A percentile compares a stretch with the other conserved stretches of the same genome.
Evolutionary conservation across 2,329 filamentous ascomycete species (phyloP).

Genomic region (Trichoderma pleuroti): DNA sequence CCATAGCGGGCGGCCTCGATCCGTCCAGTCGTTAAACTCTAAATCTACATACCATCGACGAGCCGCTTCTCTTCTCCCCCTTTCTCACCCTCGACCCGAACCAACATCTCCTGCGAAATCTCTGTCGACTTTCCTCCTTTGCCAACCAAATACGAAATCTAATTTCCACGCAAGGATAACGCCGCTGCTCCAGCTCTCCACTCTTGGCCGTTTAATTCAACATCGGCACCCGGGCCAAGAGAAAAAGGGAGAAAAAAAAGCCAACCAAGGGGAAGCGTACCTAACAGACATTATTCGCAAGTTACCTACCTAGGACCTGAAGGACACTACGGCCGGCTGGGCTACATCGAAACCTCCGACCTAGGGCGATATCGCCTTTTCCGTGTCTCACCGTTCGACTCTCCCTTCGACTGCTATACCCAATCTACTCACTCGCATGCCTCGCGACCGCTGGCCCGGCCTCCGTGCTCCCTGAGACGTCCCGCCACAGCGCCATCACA

Average conservation of each 20-base stretch:
- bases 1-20: constrained; percentile 7
- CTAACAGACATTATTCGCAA: not conserved
- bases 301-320: too few relatives aligned
- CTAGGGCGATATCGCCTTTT: not conserved
- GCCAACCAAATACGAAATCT: not conserved
- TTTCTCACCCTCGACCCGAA: not conserved
- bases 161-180: not conserved
- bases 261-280: not conserved
- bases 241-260: not conserved
- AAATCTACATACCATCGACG: not conserved
- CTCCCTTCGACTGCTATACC: not conserved
- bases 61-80: not conserved
- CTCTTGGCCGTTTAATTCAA: not conserved
- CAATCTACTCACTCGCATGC: not conserved
- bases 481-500: constrained; percentile 21
- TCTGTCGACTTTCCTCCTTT: not conserved
- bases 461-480: constrained; percentile 16
- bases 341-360: not conserved
- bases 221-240: not conserved
- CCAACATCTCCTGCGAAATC: not conserved
- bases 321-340: not conserved
- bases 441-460: not conserved
- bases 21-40: not conserved
- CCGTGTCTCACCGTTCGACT: not conserved
- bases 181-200: constrained; percentile 3